Percentiles rank a stretch among this genome's conserved stretches.
Conservation (phyloP, 2,329 filamentous ascomycete genomes). For the Clarireedia sp. region DNA sequence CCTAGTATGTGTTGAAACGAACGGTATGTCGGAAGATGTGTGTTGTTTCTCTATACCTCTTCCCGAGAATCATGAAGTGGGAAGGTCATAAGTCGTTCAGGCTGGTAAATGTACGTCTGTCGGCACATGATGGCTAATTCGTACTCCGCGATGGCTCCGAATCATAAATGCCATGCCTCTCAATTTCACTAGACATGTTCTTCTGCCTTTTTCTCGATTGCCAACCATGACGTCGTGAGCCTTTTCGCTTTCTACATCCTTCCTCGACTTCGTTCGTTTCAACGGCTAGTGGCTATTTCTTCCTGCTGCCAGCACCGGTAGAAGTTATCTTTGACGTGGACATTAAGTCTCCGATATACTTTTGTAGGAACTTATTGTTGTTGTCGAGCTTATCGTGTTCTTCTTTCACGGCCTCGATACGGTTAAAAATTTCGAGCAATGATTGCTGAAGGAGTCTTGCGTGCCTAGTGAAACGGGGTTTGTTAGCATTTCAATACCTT, state of each 20-base stretch:
- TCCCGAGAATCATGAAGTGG: constrained; percentile 1
- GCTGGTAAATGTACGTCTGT: too few species aligned
- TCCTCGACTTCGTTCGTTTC: constrained; percentile 7
- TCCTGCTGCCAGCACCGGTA: constrained; percentile 24
- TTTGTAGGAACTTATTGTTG: constrained; percentile 95
- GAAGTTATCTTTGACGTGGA: constrained; percentile 70
- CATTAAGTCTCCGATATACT: constrained; percentile 96
- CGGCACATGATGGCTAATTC: too few species aligned
- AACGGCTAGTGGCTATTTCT: constrained; percentile 19
- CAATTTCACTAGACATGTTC: neutral
- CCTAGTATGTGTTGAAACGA: neutral
- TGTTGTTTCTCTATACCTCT: constrained; percentile 4
- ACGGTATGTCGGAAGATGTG: neutral
- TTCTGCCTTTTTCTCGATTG: constrained; percentile 2
- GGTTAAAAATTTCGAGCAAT: constrained; percentile 80
- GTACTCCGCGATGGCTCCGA: too few species aligned
- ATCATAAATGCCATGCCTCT: too few species aligned
- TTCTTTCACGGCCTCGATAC: constrained; percentile 86
- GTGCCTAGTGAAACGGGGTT: constrained; percentile 49
- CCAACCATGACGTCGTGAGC: constrained; percentile 5
- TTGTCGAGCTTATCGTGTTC: constrained; percentile 95
- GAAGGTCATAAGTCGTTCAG: constrained; percentile 2
- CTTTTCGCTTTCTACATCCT: constrained; percentile 5
- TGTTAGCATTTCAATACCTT: constrained; percentile 9
- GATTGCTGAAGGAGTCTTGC: constrained; percentile 84